These are phyloP conservation scores for Pichia rugopelliculosa DNA, from an alignment of 805 yeast genomes.

Conservation along the genomic window DNA sequence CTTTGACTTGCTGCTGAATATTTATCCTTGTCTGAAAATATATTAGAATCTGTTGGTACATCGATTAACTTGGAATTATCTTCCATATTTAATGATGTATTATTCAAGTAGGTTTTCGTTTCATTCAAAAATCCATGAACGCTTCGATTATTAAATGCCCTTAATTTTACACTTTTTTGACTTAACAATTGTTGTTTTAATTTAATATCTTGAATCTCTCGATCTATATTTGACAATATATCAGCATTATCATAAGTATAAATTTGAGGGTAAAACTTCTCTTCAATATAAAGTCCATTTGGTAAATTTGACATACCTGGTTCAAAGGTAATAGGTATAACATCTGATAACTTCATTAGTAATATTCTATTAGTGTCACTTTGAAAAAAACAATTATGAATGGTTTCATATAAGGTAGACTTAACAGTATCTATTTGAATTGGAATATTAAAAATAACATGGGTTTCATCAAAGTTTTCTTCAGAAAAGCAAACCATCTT, in stretches of 20 bases:
- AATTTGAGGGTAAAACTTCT: constrained; percentile 34
- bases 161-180: constrained; percentile 18
- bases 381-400: constrained; percentile 26
- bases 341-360: constrained; percentile 26
- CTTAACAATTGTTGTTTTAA: constrained; percentile 1
- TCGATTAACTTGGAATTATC: background rate
- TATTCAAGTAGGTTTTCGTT: constrained; percentile 20
- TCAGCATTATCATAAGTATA: constrained; percentile 26
- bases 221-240: constrained; percentile 15
- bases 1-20: constrained; percentile 10
- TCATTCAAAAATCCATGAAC: constrained; percentile 21
- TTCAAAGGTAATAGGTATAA: constrained; percentile 29
- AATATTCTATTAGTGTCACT: constrained; percentile 20
- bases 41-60: background rate
- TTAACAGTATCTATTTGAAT: constrained; percentile 28
- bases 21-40: constrained; percentile 9
- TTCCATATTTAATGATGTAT: background rate
- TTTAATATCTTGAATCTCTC: constrained; percentile 8
- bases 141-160: constrained; percentile 28
- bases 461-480: constrained; percentile 11
- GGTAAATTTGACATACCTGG: constrained; percentile 23
- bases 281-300: constrained; percentile 25
- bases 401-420: constrained; percentile 26
- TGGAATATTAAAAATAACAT: constrained; percentile 23
- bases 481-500: constrained; percentile 5